Evolutionary conservation across 441 rosid genomes (phyloP), one percentile per base, ranked within the genome.

Genomic region (Pelargonium myrrhifolium): DNA sequence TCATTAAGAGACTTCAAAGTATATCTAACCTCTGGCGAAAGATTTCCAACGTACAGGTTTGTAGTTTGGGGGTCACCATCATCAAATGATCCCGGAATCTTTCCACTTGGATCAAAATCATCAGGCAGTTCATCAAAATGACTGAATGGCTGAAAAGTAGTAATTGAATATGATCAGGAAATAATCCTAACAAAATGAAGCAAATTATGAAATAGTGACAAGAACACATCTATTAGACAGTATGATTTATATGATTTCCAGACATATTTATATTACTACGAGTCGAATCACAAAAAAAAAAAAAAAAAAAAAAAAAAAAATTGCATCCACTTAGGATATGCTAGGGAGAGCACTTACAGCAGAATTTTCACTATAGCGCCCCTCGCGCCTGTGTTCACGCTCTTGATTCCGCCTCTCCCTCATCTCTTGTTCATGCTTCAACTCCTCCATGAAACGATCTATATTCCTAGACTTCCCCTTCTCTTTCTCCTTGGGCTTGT

Each of bases 41-140:
- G 96, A 83, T 94, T 94, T 72, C 99, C 99, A 72, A 94, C 99
- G 80, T 94, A 94, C 18, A 94, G 92, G 76, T 94, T 94, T 9
- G 98, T 94, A 53, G 99, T 94, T 72, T 92, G 99, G 17, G 98
- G 99, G 79, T 94, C 99, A 77, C 96, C 94, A 72, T 94, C 99
- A 68, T 94, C 99, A 86, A 94, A 88, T 26, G 99, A 94, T 77
- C 98, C 99, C 65, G 86, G 90, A 68, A 86, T 71, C 83, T 80
- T 94, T 76, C 99, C 99, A 80, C 92, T 93, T 64, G 97, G 97
- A 86, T 94, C 99, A 74, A 94, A 92, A 61, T 92, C 99, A 81
- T 92, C 99, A 65, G 92, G 95, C 56, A 94, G 85, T 69, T 94
- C 99, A 79, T 94, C 98, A 77, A 88, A 87, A 68, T 97, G 86